Evolutionary conservation across 2,329 filamentous ascomycete species (phyloP).

Genomic region (Fusarium tjaetaba): DNA sequence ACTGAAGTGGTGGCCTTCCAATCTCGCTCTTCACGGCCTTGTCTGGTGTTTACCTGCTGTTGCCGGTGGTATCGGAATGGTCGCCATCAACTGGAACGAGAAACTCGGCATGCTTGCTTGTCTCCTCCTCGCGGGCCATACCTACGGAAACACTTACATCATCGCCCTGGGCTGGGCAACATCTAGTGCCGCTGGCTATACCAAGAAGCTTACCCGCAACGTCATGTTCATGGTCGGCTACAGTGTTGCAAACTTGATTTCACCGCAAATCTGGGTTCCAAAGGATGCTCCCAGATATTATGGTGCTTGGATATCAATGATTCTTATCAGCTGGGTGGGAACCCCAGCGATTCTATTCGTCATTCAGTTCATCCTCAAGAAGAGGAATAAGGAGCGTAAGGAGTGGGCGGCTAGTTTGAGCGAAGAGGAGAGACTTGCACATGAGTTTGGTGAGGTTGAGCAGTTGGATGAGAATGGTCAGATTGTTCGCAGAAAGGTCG

Average conservation of each 20-base stretch:
- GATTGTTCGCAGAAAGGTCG: slow-evolving; percentile 45
- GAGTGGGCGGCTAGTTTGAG: slow-evolving; percentile 13
- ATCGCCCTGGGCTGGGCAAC: slow-evolving; percentile 16
- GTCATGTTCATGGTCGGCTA: slow-evolving; percentile 53
- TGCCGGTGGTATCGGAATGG: slow-evolving; percentile 43
- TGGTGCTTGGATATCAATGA: slow-evolving; percentile 40
- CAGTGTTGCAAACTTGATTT: slow-evolving; percentile 49
- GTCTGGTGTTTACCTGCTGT: slow-evolving; percentile 43
- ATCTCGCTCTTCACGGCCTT: slow-evolving; percentile 46
- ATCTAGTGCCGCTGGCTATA: slow-evolving; percentile 15
- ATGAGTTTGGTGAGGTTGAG: slow-evolving; percentile 43
- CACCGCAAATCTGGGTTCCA: slow-evolving; percentile 50
- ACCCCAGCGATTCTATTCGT: slow-evolving; percentile 48
- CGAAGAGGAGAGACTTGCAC: slow-evolving; percentile 29
- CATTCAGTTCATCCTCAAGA: slow-evolving; percentile 46
- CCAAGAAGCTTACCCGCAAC: slow-evolving; percentile 55
- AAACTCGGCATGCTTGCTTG: slow-evolving; percentile 40
- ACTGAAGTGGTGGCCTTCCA: slow-evolving; percentile 44
- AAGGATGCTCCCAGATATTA: slow-evolving; percentile 44
- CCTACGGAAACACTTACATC: slow-evolving; percentile 42
- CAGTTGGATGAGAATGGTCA: slow-evolving; percentile 45
- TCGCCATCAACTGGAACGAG: slow-evolving; percentile 41
- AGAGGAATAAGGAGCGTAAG: slow-evolving; percentile 46
- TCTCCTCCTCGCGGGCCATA: slow-evolving; percentile 47
- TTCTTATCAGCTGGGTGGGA: slow-evolving; percentile 48